phyloP scores from a whole-genome alignment of 768 basidiomycete genomes.

The Termitomyces sp. region DNA sequence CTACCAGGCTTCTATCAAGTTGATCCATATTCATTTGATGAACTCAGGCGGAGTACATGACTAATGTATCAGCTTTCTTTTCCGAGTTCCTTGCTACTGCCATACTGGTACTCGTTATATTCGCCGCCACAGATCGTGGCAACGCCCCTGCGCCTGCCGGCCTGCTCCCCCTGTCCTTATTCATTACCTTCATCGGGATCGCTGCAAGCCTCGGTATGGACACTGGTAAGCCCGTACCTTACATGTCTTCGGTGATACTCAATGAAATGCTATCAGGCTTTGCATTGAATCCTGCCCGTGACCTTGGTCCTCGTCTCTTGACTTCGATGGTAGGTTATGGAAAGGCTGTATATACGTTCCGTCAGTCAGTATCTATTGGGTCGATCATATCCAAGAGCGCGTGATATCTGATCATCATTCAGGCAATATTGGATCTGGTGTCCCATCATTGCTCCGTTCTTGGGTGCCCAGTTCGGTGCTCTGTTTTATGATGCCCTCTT shows the following conservation, averaged over 20 bases:
- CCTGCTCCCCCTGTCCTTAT: slow-evolving; percentile 53
- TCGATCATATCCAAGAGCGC: background rate
- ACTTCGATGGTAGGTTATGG: slow-evolving; percentile 74
- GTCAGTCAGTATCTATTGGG: slow-evolving; percentile 29
- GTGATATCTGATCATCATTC: slow-evolving; percentile 7
- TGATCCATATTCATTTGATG: background rate
- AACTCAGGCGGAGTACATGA: slow-evolving; percentile 23
- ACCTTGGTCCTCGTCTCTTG: slow-evolving; percentile 59
- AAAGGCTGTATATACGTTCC: slow-evolving; percentile 33
- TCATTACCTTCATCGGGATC: slow-evolving; percentile 54
- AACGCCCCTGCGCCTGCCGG: slow-evolving; percentile 45
- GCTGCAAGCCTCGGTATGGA: slow-evolving; percentile 56
- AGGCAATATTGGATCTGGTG: slow-evolving; percentile 73
- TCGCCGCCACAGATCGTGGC: slow-evolving; percentile 47
- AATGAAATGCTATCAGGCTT: slow-evolving; percentile 19
- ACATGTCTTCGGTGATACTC: background rate
- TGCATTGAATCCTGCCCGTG: slow-evolving; percentile 30
- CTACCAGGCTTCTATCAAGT: background rate
- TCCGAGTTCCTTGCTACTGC: slow-evolving; percentile 57
- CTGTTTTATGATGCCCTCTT: slow-evolving; percentile 58
- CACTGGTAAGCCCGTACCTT: slow-evolving; percentile 31
- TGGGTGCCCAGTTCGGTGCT: slow-evolving; percentile 55
- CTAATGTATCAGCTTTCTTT: slow-evolving; percentile 34
- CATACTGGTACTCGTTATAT: slow-evolving; percentile 50
- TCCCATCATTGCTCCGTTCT: slow-evolving; percentile 54